Conservation (phyloP, 768 basidiomycete species). For the Boletellus emodensis region DNA sequence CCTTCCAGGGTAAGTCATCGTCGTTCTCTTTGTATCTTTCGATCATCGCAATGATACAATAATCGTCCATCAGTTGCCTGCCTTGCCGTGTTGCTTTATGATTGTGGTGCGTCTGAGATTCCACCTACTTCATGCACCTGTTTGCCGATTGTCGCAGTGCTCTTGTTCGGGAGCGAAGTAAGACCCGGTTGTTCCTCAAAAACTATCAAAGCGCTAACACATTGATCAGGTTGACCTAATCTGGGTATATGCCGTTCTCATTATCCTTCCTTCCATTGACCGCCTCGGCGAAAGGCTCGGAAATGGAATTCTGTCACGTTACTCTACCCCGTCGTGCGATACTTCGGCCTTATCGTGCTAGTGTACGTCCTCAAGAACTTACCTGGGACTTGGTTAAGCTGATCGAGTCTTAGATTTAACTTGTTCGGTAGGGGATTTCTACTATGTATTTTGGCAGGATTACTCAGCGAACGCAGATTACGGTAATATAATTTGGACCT, state of each 20-base stretch:
- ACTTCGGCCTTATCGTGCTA: slow-evolving; percentile 13
- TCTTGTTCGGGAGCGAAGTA: slow-evolving; percentile 12
- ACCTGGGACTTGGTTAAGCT: neutral
- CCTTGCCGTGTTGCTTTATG: slow-evolving; percentile 10
- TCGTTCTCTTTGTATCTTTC: neutral
- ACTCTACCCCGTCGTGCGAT: slow-evolving; percentile 19
- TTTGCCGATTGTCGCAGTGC: slow-evolving; percentile 3
- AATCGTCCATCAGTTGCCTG: slow-evolving; percentile 7
- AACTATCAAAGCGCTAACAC: neutral
- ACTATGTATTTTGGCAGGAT: too few relatives aligned
- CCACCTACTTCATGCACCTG: neutral
- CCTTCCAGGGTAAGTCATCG: slow-evolving; percentile 8
- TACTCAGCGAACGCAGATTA: slow-evolving; percentile 6
- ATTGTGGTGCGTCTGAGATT: slow-evolving; percentile 10
- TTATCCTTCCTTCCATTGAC: neutral
- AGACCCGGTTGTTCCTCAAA: neutral
- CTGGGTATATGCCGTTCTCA: slow-evolving; percentile 8
- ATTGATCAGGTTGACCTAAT: slow-evolving; percentile 15
- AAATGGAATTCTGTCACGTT: slow-evolving; percentile 17
- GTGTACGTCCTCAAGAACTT: slow-evolving; percentile 1
- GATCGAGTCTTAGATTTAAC: slow-evolving; percentile 4
- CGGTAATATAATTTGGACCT: slow-evolving; percentile 6
- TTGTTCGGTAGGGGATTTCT: slow-evolving; percentile 8
- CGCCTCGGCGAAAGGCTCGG: slow-evolving; percentile 8
- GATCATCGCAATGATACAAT: neutral